These are phyloP conservation scores for Neospermospora avenae DNA, from an alignment of 2,329 filamentous ascomycete genomes.

Conservation along the genomic window DNA sequence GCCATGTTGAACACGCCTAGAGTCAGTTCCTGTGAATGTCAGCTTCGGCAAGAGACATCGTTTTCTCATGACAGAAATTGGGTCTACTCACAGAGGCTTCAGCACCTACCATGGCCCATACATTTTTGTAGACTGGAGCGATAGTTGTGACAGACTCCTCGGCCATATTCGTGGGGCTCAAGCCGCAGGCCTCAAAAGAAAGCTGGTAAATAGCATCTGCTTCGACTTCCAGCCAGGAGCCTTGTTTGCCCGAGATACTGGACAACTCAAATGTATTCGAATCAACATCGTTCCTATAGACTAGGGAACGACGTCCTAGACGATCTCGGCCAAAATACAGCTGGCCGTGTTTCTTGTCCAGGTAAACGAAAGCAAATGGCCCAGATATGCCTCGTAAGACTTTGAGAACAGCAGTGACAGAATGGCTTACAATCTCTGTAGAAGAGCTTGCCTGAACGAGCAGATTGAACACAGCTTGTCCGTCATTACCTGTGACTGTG, in stretches of 20 bases:
- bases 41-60: slow-evolving; percentile 8
- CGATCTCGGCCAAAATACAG: slow-evolving; percentile 85
- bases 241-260: slow-evolving; percentile 60
- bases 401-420: slow-evolving; percentile 42
- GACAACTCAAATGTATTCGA: slow-evolving; percentile 56
- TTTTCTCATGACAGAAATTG: background rate
- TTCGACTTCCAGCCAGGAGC: slow-evolving; percentile 74
- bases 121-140: slow-evolving; percentile 8
- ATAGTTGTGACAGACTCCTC: background rate
- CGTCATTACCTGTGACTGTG: slow-evolving; percentile 72
- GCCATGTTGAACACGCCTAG: slow-evolving; percentile 35
- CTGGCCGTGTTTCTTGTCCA: slow-evolving; percentile 57
- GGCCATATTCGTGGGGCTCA: background rate
- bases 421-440: slow-evolving; percentile 17
- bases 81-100: slow-evolving; percentile 1
- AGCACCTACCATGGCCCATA: slow-evolving; percentile 5
- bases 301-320: slow-evolving; percentile 79
- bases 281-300: slow-evolving; percentile 50
- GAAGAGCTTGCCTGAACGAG: slow-evolving; percentile 44
- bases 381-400: slow-evolving; percentile 65
- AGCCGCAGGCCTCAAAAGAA: slow-evolving; percentile 13
- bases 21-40: slow-evolving; percentile 15
- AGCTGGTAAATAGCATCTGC: slow-evolving; percentile 71
- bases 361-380: slow-evolving; percentile 87
- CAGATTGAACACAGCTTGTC: slow-evolving; percentile 61